A percentile compares a stretch with the other conserved stretches of the same genome.
phyloP scores from a whole-genome alignment of 2,329 filamentous ascomycete genomes.

The Sclerotinia trifoliorum region DNA sequence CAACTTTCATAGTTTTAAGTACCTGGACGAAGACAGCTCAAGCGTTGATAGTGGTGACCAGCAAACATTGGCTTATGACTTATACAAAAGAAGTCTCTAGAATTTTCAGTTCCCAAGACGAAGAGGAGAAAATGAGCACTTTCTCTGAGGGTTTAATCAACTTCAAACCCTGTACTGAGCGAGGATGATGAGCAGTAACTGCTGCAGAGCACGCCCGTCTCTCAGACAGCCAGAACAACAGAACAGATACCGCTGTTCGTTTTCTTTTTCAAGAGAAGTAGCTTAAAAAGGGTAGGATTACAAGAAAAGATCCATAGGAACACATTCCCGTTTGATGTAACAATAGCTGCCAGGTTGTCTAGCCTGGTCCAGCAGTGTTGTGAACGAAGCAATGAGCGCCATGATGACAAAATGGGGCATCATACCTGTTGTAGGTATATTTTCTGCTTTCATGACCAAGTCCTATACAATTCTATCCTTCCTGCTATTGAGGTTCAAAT shows the following conservation, averaged over 20 bases:
- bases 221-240: neutral
- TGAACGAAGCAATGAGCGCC: neutral
- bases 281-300: neutral
- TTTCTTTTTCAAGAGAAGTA: neutral
- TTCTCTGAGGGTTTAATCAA: neutral
- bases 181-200: neutral
- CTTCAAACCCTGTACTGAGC: neutral
- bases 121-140: neutral
- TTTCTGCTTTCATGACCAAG: neutral
- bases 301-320: neutral
- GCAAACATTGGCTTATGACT: neutral
- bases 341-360: neutral
- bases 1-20: neutral
- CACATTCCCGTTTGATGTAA: neutral
- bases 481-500: neutral
- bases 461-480: neutral
- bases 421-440: neutral
- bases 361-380: neutral
- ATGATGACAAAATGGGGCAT: neutral
- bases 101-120: neutral
- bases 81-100: neutral
- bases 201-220: neutral
- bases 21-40: neutral
- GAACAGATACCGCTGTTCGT: neutral
- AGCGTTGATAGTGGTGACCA: neutral